Conservation (phyloP, 2,329 filamentous ascomycete genomes). For the Alternaria sp. region DNA sequence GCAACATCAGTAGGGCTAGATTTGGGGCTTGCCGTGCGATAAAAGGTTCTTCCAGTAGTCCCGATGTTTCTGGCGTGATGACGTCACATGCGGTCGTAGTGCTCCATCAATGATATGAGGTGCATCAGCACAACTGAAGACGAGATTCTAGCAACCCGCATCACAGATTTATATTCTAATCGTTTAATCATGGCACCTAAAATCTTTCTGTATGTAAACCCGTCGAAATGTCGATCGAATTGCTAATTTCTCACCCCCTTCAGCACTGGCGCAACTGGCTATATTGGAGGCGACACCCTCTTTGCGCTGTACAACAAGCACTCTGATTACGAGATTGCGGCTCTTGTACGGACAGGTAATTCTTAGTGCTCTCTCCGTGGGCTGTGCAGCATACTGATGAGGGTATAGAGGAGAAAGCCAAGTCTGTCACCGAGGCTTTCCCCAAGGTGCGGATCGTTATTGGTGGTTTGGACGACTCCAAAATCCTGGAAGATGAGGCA, state of each 20-base stretch:
- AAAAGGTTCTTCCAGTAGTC: slow-evolving; percentile 7
- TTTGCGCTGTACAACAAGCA: slow-evolving; percentile 55
- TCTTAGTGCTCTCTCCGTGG: neutral
- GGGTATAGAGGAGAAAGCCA: slow-evolving; percentile 53
- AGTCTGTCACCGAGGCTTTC: slow-evolving; percentile 54
- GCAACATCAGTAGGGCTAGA: slow-evolving; percentile 1
- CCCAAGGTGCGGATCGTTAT: slow-evolving; percentile 59
- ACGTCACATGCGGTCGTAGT: slow-evolving; percentile 2
- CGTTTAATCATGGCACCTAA: slow-evolving; percentile 30
- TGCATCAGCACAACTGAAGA: neutral
- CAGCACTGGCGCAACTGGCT: slow-evolving; percentile 41
- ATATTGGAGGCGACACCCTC: slow-evolving; percentile 53
- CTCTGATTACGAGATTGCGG: slow-evolving; percentile 58
- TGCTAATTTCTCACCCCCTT: neutral
- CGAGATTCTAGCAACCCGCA: neutral
- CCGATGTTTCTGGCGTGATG: slow-evolving; percentile 2
- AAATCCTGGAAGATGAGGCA: slow-evolving; percentile 58
- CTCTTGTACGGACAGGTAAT: slow-evolving; percentile 51
- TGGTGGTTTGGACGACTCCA: slow-evolving; percentile 59
- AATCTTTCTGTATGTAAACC: slow-evolving; percentile 31
- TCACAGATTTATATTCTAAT: neutral
- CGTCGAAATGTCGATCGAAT: neutral
- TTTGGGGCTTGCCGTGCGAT: slow-evolving; percentile 1
- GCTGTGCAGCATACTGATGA: neutral
- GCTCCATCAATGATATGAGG: neutral